Conservation (phyloP, 2,329 filamentous ascomycete genomes). For the Talaromyces marneffei region DNA sequence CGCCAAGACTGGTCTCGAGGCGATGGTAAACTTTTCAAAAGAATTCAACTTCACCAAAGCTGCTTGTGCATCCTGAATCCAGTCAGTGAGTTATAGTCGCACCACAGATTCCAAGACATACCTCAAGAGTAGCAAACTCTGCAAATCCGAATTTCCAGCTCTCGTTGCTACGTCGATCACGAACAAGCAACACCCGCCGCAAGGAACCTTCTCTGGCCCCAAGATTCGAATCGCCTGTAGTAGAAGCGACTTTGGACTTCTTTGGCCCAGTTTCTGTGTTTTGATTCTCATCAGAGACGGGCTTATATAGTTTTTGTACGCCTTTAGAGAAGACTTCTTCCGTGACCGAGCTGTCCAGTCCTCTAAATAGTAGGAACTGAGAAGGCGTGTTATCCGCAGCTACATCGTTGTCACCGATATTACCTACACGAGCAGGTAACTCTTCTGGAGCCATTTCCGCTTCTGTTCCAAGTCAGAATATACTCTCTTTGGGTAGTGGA, state of each 20-base stretch:
- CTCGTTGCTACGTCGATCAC: slow-evolving; percentile 64
- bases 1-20: slow-evolving; percentile 63
- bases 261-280: slow-evolving; percentile 27
- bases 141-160: slow-evolving; percentile 79
- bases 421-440: slow-evolving; percentile 40
- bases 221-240: slow-evolving; percentile 54
- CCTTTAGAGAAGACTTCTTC: slow-evolving; percentile 69
- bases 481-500: not conserved
- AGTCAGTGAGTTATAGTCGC: not conserved
- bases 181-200: slow-evolving; percentile 68
- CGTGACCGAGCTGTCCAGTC: slow-evolving; percentile 62
- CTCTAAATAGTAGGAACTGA: slow-evolving; percentile 70
- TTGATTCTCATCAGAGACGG: slow-evolving; percentile 32
- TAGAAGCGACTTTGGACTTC: slow-evolving; percentile 49
- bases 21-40: slow-evolving; percentile 70
- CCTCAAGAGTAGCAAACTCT: slow-evolving; percentile 68
- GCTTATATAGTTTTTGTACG: slow-evolving; percentile 66
- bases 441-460: slow-evolving; percentile 31
- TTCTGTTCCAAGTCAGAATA: slow-evolving; percentile 19
- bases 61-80: slow-evolving; percentile 58
- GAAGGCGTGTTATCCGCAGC: slow-evolving; percentile 56
- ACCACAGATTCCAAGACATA: slow-evolving; percentile 19
- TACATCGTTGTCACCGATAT: slow-evolving; percentile 51
- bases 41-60: slow-evolving; percentile 67
- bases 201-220: slow-evolving; percentile 71